These are phyloP conservation scores for Penicillium sp. DNA, from an alignment of 2,329 filamentous ascomycete species.

Conservation along the genomic window DNA sequence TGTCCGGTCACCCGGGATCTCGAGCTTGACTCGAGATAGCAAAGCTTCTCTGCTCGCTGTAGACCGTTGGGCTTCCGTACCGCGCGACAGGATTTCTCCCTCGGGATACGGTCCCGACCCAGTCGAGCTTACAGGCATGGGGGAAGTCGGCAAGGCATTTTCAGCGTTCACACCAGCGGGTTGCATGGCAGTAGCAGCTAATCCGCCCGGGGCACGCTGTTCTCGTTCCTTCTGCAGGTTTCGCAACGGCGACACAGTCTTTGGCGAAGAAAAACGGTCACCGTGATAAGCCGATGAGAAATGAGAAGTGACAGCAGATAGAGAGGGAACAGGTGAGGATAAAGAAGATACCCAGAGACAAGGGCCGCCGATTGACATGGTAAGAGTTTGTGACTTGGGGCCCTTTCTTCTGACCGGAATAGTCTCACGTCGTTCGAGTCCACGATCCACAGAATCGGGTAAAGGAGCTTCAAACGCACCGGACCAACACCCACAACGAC, in stretches of 20 bases:
- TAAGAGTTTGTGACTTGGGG: conserved; percentile 16
- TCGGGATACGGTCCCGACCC: conserved; percentile 14
- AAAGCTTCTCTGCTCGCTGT: conserved; percentile 19
- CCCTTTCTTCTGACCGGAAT: conserved; percentile 5
- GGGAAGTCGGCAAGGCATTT: conserved; percentile 25
- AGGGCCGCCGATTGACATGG: conserved; percentile 39
- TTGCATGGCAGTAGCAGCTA: conserved; percentile 27
- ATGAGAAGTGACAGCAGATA: conserved; percentile 30
- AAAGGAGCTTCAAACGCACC: conserved; percentile 4
- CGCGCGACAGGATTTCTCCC: conserved; percentile 19
- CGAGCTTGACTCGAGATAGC: conserved; percentile 26
- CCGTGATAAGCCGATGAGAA: conserved; percentile 29
- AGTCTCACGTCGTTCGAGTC: conserved; percentile 4
- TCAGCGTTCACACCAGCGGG: conserved; percentile 27
- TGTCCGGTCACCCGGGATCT: conserved; percentile 25
- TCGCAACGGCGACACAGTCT: conserved; percentile 20
- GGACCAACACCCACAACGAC: conserved; percentile 4
- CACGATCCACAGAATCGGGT: conserved; percentile 11
- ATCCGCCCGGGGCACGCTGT: conserved; percentile 12
- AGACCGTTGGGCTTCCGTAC: conserved; percentile 2
- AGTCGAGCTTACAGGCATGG: conserved; percentile 12
- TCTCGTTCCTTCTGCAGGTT: conserved; percentile 24
- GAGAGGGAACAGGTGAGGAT: conserved; percentile 29
- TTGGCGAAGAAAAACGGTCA: conserved; percentile 24
- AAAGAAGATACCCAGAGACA: conserved; percentile 37